These are phyloP conservation scores for Plasmodium ovale DNA, from an alignment of 169 alveolate species.

Conservation along the genomic window DNA sequence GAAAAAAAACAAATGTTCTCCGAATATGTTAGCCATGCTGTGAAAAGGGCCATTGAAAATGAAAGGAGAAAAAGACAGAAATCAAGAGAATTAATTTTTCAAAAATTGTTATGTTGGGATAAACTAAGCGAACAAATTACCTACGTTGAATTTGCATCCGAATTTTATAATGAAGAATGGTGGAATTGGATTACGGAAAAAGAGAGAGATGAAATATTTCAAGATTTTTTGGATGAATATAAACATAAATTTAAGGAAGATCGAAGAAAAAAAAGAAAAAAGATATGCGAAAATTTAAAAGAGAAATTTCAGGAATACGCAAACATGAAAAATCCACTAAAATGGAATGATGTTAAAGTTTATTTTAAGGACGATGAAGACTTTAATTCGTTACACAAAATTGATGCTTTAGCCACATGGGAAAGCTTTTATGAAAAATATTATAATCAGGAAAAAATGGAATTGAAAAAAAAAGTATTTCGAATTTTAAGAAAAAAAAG, in stretches of 20 bases:
- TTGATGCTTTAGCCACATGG: conserved; percentile 82
- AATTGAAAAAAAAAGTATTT: conserved; percentile 77
- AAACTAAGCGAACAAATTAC: conserved; percentile 78
- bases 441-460: conserved; percentile 72
- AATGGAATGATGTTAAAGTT: conserved; percentile 80
- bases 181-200: conserved; percentile 88
- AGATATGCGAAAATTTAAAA: conserved; percentile 76
- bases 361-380: conserved; percentile 77
- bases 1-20: conserved; percentile 88
- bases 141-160: conserved; percentile 84
- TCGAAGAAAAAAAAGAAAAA: conserved; percentile 76
- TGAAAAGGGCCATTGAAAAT: conserved; percentile 85
- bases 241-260: conserved; percentile 77
- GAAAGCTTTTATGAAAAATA: conserved; percentile 79
- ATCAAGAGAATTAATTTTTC: conserved; percentile 81
- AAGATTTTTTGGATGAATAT: conserved; percentile 84
- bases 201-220: conserved; percentile 86
- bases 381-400: conserved; percentile 80
- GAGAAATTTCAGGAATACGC: conserved; percentile 77
- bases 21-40: conserved; percentile 87
- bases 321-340: conserved; percentile 61
- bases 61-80: conserved; percentile 83
- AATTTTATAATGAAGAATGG: conserved; percentile 86
- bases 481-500: conserved; percentile 85
- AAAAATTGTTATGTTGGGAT: conserved; percentile 80